phyloP scores from a whole-genome alignment of 1,139 yeast genomes.

The Lodderomyces orthopsilosis region DNA sequence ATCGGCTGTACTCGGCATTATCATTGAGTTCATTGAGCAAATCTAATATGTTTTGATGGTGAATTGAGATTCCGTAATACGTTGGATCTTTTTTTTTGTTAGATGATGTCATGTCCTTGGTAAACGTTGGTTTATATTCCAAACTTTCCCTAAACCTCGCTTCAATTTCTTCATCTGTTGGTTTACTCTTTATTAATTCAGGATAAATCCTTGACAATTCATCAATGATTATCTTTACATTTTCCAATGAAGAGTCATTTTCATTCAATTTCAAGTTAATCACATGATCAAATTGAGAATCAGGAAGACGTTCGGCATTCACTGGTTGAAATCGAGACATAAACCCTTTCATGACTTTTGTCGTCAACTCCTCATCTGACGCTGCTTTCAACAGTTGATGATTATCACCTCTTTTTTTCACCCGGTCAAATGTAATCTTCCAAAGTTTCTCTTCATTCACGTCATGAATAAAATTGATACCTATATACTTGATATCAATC shows the following conservation, averaged over 20 bases:
- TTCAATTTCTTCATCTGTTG: constrained; percentile 37
- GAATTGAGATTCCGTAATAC: constrained; percentile 31
- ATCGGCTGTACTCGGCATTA: constrained; percentile 26
- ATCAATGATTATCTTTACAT: constrained; percentile 46
- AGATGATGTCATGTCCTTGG: constrained; percentile 28
- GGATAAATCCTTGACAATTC: constrained; percentile 44
- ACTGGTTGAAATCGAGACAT: constrained; percentile 67
- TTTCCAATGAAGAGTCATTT: constrained; percentile 48
- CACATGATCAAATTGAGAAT: constrained; percentile 60
- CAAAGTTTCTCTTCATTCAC: constrained; percentile 31
- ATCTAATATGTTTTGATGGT: constrained; percentile 10
- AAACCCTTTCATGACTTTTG: constrained; percentile 69
- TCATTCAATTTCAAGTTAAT: constrained; percentile 50
- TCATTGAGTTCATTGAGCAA: constrained; percentile 13
- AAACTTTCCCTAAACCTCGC: constrained; percentile 50
- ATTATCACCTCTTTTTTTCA: constrained; percentile 73
- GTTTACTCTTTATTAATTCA: constrained; percentile 37
- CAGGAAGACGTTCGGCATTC: constrained; percentile 50
- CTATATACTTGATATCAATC: constrained; percentile 49
- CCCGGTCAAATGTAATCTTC: constrained; percentile 58
- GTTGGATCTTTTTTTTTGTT: constrained; percentile 15
- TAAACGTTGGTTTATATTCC: constrained; percentile 48
- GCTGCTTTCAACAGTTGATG: constrained; percentile 78
- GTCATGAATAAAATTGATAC: constrained; percentile 59
- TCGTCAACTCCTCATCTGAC: constrained; percentile 44